These are phyloP conservation scores for Microdochium bolleyi DNA, from an alignment of 2,329 filamentous ascomycete genomes.

Conservation along the genomic window DNA sequence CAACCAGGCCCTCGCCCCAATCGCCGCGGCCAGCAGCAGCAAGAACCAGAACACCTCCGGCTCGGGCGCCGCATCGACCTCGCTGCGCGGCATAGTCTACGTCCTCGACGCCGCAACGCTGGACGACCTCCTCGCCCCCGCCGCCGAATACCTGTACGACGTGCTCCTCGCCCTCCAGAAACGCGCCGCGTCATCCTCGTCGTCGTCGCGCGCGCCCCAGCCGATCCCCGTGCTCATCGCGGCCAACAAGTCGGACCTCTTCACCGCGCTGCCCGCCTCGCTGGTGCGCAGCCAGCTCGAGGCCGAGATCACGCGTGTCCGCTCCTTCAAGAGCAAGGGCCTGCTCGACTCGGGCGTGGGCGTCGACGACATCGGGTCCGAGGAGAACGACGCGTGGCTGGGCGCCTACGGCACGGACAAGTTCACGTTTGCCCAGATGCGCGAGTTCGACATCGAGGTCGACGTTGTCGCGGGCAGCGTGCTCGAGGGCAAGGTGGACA, in stretches of 20 bases:
- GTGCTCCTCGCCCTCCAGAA: slow-evolving; percentile 77
- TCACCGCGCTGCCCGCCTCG: slow-evolving; percentile 77
- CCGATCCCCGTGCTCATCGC: slow-evolving; percentile 73
- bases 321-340: slow-evolving; percentile 69
- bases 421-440: slow-evolving; percentile 76
- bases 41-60: background rate
- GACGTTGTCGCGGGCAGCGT: slow-evolving; percentile 72
- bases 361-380: slow-evolving; percentile 48
- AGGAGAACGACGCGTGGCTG: slow-evolving; percentile 77
- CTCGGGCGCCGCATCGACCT: slow-evolving; percentile 2
- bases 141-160: slow-evolving; percentile 83
- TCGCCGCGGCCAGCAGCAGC: slow-evolving; percentile 19
- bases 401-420: slow-evolving; percentile 70
- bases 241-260: slow-evolving; percentile 93
- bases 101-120: slow-evolving; percentile 77
- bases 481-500: slow-evolving; percentile 59
- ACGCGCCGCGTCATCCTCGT: slow-evolving; percentile 48
- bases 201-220: slow-evolving; percentile 42
- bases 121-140: slow-evolving; percentile 55
- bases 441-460: slow-evolving; percentile 73
- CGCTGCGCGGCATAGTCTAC: slow-evolving; percentile 62
- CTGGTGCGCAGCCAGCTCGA: slow-evolving; percentile 72
- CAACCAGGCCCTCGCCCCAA: slow-evolving; percentile 50
- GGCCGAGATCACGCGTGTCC: slow-evolving; percentile 70
- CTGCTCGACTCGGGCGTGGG: slow-evolving; percentile 75